phyloP scores from a whole-genome alignment of 1,284 basidiomycete species.

The Phellopilus nigrolimitatus region DNA sequence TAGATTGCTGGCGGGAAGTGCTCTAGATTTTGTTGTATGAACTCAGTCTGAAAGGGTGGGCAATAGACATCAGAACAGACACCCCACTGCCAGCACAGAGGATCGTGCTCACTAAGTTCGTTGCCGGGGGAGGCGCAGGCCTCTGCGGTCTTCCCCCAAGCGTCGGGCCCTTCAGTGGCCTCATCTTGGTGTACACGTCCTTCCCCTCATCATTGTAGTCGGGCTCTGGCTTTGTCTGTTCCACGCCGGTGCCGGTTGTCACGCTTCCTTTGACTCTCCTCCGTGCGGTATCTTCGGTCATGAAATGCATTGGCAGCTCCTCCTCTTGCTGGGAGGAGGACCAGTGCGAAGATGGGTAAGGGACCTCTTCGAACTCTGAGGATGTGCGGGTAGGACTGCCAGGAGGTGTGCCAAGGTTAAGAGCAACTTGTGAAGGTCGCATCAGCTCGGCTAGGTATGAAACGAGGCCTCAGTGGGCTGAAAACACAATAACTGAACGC shows the following conservation, averaged over 20 bases:
- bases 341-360: constrained; percentile 45
- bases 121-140: constrained; percentile 60
- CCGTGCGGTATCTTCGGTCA: constrained; percentile 65
- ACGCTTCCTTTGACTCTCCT: constrained; percentile 47
- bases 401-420: constrained; percentile 61
- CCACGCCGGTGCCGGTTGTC: constrained; percentile 30
- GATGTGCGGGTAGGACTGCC: constrained; percentile 41
- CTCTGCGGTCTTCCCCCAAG: constrained; percentile 59
- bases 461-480: background rate
- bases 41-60: constrained; percentile 54
- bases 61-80: constrained; percentile 11
- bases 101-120: constrained; percentile 56
- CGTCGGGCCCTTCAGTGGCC: constrained; percentile 42
- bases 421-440: constrained; percentile 58
- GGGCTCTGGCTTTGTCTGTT: constrained; percentile 35
- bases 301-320: constrained; percentile 64
- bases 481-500: background rate
- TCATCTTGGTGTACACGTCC: constrained; percentile 66
- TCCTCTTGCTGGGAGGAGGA: constrained; percentile 39
- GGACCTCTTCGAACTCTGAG: constrained; percentile 67
- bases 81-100: constrained; percentile 9
- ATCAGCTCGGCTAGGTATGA: constrained; percentile 36
- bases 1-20: constrained; percentile 82
- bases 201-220: constrained; percentile 65
- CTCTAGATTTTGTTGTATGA: constrained; percentile 78